These are phyloP conservation scores for Penicillium dipodomyicola DNA, from an alignment of 495 filamentous ascomycete genomes.

Conservation along the genomic window DNA sequence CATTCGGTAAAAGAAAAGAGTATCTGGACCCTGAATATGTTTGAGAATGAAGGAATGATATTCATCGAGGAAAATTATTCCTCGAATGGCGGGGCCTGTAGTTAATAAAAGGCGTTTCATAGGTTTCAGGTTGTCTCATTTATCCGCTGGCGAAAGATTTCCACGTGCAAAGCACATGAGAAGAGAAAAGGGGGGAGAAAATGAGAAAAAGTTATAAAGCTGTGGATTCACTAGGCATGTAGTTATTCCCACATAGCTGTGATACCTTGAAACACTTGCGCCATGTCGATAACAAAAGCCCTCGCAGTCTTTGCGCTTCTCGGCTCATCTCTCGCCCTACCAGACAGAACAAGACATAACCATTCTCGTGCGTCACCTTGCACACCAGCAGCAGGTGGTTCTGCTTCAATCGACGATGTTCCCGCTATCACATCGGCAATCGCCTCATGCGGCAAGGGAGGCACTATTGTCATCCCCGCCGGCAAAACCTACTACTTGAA, in stretches of 20 bases:
- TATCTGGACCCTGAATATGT: neutral
- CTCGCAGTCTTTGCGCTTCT: conserved; percentile 9
- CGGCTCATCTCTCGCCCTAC: conserved; percentile 3
- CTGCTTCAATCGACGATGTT: conserved; percentile 34
- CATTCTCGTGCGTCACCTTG: conserved; percentile 28
- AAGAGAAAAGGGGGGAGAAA: neutral
- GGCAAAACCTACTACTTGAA: conserved; percentile 41
- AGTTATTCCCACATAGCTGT: neutral
- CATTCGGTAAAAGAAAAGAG: neutral
- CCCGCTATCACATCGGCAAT: conserved; percentile 40
- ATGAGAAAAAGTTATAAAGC: neutral
- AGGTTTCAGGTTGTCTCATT: neutral
- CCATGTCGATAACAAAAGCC: conserved; percentile 1
- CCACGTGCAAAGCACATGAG: neutral
- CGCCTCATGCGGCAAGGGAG: conserved; percentile 38
- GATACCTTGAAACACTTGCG: neutral
- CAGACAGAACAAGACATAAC: conserved; percentile 9
- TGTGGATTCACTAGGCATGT: neutral
- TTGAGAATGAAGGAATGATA: conserved; percentile 2
- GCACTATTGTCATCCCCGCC: conserved; percentile 44
- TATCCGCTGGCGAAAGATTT: neutral
- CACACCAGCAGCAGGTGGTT: conserved; percentile 36
- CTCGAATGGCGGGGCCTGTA: conserved; percentile 16
- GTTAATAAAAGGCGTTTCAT: conserved; percentile 4
- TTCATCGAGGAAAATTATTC: conserved; percentile 8